A percentile compares a stretch with the other conserved stretches of the same genome.
phyloP scores from a whole-genome alignment of 2,329 filamentous ascomycete species.

The Annulohypoxylon truncatum region DNA sequence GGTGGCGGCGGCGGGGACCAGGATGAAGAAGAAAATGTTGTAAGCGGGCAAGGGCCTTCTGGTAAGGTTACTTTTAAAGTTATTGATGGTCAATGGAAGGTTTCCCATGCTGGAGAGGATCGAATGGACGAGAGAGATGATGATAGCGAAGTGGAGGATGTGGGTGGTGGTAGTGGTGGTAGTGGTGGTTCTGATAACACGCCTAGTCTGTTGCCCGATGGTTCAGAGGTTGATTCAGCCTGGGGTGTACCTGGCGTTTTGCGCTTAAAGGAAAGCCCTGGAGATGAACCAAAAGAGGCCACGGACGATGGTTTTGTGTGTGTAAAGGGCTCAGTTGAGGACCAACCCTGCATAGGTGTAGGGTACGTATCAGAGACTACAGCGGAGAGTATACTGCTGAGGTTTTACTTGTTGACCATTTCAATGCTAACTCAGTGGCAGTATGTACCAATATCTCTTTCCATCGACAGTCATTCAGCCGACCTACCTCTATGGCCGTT shows the following conservation, averaged over 20 bases:
- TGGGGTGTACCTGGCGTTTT: not conserved
- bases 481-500: not conserved
- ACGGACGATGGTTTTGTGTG: not conserved
- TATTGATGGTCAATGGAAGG: too few relatives aligned
- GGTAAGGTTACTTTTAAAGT: too few relatives aligned
- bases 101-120: too few relatives aligned
- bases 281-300: not conserved
- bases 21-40: too few relatives aligned
- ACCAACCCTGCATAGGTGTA: constrained; percentile 2
- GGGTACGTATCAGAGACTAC: constrained; percentile 7
- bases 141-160: too few relatives aligned
- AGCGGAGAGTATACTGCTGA: not conserved
- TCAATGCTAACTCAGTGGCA: not conserved
- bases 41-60: too few relatives aligned
- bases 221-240: too few relatives aligned
- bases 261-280: not conserved
- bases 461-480: not conserved
- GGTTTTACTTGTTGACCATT: not conserved
- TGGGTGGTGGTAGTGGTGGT: too few relatives aligned
- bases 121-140: too few relatives aligned
- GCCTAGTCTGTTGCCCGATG: too few relatives aligned
- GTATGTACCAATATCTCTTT: not conserved
- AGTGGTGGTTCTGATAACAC: too few relatives aligned
- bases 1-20: too few relatives aligned
- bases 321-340: not conserved